Evolutionary conservation across 495 filamentous ascomycete species (phyloP).

Genomic region (Schizothecium vesticola): DNA sequence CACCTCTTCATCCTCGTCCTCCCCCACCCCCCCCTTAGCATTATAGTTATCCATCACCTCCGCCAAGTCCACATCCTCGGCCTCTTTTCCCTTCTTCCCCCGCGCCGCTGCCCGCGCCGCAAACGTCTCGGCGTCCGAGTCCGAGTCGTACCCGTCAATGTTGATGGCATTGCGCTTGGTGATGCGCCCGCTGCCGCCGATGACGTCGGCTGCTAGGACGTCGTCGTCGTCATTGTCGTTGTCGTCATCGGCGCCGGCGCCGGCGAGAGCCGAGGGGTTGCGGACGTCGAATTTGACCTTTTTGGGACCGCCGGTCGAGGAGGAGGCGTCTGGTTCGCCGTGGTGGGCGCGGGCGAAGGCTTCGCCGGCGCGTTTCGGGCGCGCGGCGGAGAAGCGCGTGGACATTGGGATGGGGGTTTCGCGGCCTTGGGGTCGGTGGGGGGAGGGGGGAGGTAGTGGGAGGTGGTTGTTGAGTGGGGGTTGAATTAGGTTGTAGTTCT

Average conservation of each 20-base stretch:
- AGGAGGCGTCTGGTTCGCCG: constrained; percentile 44
- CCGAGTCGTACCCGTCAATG: constrained; percentile 92
- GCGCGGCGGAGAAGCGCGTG: constrained; percentile 55
- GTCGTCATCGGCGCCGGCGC: constrained; percentile 62
- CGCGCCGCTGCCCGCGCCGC: constrained; percentile 60
- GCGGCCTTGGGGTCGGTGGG: neutral
- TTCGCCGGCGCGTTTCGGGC: constrained; percentile 78
- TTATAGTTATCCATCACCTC: constrained; percentile 43
- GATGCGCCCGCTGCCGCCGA: constrained; percentile 70
- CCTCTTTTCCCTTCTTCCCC: constrained; percentile 38
- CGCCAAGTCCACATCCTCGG: constrained; percentile 37
- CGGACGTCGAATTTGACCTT: constrained; percentile 92
- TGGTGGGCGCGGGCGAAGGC: constrained; percentile 70
- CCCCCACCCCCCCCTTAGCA: constrained; percentile 27
- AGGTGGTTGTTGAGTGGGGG: neutral
- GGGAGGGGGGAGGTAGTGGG: too few species aligned
- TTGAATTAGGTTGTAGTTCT: neutral
- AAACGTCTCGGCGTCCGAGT: constrained; percentile 90
- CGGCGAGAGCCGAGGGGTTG: constrained; percentile 84
- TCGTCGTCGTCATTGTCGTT: constrained; percentile 64
- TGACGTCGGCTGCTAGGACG: constrained; percentile 84
- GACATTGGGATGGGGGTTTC: constrained; percentile 45
- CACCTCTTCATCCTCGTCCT: constrained; percentile 60
- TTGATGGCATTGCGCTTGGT: constrained; percentile 90
- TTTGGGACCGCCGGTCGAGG: constrained; percentile 47